phyloP scores from a whole-genome alignment of 768 basidiomycete species.

The Termitomyces sp. region DNA sequence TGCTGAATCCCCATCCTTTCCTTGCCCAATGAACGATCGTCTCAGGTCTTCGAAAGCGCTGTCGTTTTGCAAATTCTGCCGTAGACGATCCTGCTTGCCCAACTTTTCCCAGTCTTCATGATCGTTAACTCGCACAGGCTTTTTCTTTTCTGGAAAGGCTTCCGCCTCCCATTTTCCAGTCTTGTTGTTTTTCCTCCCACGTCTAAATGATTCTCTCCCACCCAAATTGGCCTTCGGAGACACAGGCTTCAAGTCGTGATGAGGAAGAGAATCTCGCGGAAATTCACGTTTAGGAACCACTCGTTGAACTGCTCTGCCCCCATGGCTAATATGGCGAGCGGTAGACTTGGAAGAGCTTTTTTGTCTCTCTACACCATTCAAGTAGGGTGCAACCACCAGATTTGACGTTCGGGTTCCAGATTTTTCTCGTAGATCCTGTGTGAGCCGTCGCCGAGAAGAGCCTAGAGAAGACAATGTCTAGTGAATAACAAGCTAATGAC shows the following conservation, averaged over 20 bases:
- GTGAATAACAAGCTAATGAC: neutral
- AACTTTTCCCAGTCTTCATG: neutral
- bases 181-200: constrained; percentile 3
- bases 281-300: constrained; percentile 1
- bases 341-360: neutral
- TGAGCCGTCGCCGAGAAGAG: constrained; percentile 13
- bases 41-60: neutral
- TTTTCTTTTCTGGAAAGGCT: neutral
- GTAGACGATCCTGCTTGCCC: neutral
- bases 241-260: neutral
- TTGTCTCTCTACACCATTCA: neutral
- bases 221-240: neutral
- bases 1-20: neutral
- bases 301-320: neutral
- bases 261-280: constrained; percentile 12
- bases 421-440: constrained; percentile 7
- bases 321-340: neutral
- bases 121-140: neutral
- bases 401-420: constrained; percentile 3
- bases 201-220: constrained; percentile 4
- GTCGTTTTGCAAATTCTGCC: neutral
- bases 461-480: neutral
- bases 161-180: constrained; percentile 2
- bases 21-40: neutral
- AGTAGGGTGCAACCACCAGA: constrained; percentile 10